Base-by-base conservation (phyloP, 192 early-diverging fungal species). In the Backusella australiensis region DNA sequence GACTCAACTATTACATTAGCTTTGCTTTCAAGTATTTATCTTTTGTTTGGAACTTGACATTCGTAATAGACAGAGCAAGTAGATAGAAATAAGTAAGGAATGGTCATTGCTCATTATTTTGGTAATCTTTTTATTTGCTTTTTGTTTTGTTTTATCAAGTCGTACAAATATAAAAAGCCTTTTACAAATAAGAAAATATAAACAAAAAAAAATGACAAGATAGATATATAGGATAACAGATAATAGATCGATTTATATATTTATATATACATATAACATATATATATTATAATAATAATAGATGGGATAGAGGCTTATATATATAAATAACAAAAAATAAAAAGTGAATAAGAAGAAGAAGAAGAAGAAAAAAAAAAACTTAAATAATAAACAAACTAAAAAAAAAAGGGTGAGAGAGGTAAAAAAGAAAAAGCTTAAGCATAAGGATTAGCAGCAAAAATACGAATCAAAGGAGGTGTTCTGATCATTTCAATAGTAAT, bases 391-490 rank as follows among this genome's bases (percentile, higher is more conserved):
- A 34, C 34, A 34, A 21, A 12, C 26, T 66, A 32, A 17, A 67
- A 29, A 32, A 32, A 8, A 32, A 32, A 7, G n/a, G 34, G 19
- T n/a, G 6, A 19, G 3, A n/a, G 19, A 9, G 7, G 17, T 8
- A 32, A 35, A 36, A 68, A 66, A 26, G 17, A 67, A 26, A 34
- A 67, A 8, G n/a, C 34, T 69, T 39, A 71, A 71, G 69, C 39
- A 32, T 44, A 71, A 42, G 89, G 89, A 68, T 90, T 90, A 44
- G 83, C 82, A 23, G 87, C 86, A 35, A 87, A 66, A 34, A 90
- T 79, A 71, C 86, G 88, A 70, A 90, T 85, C 34, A 87, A 75
- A 78, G 89, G 87, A 3, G 87, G 89, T 1, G 86, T 87, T 23
- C 85, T 78, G 1, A 85, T 83, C 29, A 84, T 86, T 67, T 90